Conservation (phyloP, 805 yeast species). For the Candida sakaeoensis region DNA sequence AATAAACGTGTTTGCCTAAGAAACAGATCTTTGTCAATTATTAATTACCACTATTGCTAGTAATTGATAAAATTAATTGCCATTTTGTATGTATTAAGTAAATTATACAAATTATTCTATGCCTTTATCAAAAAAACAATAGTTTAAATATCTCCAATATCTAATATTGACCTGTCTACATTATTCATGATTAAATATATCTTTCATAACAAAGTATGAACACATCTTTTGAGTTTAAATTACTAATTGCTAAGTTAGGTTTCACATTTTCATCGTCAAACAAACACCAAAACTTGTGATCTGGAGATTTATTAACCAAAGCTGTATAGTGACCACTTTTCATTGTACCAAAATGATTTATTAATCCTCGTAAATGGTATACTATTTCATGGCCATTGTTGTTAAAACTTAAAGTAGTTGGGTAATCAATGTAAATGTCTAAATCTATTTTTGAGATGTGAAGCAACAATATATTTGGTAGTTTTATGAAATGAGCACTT, state of each 20-base stretch:
- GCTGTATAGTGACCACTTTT: constrained; percentile 78
- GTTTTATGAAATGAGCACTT: constrained; percentile 26
- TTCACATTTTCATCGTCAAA: constrained; percentile 69
- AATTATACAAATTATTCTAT: no score
- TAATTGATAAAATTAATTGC: no score
- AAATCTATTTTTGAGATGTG: constrained; percentile 45
- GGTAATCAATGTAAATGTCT: constrained; percentile 50
- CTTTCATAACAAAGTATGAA: constrained; percentile 67
- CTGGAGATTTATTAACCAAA: constrained; percentile 49
- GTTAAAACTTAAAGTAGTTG: constrained; percentile 48
- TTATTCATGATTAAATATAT: no score
- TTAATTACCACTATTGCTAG: no score
- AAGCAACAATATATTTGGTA: constrained; percentile 36
- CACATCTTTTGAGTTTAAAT: constrained; percentile 51
- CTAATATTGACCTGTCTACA: no score
- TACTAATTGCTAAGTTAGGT: constrained; percentile 45
- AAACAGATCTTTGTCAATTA: no score
- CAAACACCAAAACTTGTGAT: constrained; percentile 58
- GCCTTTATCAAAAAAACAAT: no score
- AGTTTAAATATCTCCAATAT: no score
- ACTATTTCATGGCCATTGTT: constrained; percentile 28
- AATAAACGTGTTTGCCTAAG: no score
- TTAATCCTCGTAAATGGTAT: constrained; percentile 58
- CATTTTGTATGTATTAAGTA: no score
- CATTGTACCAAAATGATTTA: constrained; percentile 68